phyloP scores from a whole-genome alignment of 1,139 yeast species.

The Groenewaldozyma sp. region DNA sequence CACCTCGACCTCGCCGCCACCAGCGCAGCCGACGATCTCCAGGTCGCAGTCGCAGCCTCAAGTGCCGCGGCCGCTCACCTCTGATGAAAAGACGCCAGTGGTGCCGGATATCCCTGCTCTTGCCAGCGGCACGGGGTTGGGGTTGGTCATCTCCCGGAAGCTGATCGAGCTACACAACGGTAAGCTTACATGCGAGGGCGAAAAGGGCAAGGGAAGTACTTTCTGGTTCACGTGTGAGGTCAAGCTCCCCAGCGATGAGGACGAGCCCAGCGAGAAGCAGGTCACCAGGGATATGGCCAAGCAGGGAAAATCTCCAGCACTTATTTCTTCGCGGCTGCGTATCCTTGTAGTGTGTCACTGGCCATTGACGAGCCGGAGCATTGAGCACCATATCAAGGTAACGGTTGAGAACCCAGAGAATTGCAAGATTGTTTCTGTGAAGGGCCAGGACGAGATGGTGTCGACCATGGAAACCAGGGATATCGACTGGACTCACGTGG shows the following conservation, averaged over 20 bases:
- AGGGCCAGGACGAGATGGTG: constrained; percentile 11
- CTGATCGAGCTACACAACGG: constrained; percentile 82
- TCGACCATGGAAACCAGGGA: constrained; percentile 4
- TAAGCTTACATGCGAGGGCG: constrained; percentile 58
- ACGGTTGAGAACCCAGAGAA: constrained; percentile 23
- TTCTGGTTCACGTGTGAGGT: constrained; percentile 36
- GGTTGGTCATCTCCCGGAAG: constrained; percentile 78
- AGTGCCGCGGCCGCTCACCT: no score
- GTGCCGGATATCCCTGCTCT: constrained; percentile 40
- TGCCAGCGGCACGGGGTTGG: constrained; percentile 77
- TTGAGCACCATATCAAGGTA: constrained; percentile 26
- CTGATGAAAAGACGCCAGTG: no score
- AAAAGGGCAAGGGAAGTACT: constrained; percentile 70
- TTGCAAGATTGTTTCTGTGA: constrained; percentile 17
- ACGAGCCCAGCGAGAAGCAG: constrained; percentile 20
- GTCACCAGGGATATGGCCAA: constrained; percentile 9
- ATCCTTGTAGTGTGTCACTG: constrained; percentile 27
- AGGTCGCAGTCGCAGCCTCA: constrained; percentile 6
- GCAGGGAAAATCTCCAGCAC: neutral
- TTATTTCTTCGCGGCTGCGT: constrained; percentile 11
- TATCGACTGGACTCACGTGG: constrained; percentile 26
- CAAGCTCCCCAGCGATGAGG: constrained; percentile 23
- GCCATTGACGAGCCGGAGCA: constrained; percentile 24
- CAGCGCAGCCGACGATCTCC: constrained; percentile 5
- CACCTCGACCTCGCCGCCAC: constrained; percentile 32